Conservation (phyloP, 164 flowering plant species). For the Buxus sempervirens region DNA sequence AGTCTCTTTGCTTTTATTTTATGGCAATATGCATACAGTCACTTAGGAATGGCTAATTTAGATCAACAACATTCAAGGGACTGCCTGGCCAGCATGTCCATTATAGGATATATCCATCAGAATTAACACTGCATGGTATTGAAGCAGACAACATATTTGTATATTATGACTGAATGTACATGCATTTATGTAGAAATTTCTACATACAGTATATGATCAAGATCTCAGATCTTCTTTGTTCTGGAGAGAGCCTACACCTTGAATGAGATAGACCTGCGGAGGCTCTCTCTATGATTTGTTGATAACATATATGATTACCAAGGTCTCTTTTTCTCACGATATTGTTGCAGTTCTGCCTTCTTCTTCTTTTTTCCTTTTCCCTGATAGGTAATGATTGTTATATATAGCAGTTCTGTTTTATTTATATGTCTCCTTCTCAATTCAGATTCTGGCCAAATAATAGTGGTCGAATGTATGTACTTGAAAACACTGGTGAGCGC, state of each 20-base stretch:
- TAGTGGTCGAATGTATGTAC: constrained; percentile 79
- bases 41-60: not conserved
- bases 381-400: too few species aligned
- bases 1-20: constrained; percentile 2
- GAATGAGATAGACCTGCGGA: not conserved
- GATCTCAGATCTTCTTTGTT: not conserved
- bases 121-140: not conserved
- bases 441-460: constrained; percentile 86
- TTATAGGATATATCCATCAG: not conserved
- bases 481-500: constrained; percentile 67
- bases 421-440: not conserved
- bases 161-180: too few species aligned
- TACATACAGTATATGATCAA: not conserved
- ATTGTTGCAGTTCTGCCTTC: not conserved
- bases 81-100: not conserved
- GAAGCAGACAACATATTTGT: too few species aligned
- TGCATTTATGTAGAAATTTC: not conserved
- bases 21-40: not conserved
- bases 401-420: not conserved
- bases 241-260: not conserved
- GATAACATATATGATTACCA: not conserved
- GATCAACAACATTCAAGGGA: not conserved
- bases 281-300: not conserved
- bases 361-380: too few species aligned
- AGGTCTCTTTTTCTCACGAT: not conserved